Percentiles rank a stretch among this genome's conserved stretches.
phyloP scores from a whole-genome alignment of 2,329 filamentous ascomycete species.

The Fusarium sp. region DNA sequence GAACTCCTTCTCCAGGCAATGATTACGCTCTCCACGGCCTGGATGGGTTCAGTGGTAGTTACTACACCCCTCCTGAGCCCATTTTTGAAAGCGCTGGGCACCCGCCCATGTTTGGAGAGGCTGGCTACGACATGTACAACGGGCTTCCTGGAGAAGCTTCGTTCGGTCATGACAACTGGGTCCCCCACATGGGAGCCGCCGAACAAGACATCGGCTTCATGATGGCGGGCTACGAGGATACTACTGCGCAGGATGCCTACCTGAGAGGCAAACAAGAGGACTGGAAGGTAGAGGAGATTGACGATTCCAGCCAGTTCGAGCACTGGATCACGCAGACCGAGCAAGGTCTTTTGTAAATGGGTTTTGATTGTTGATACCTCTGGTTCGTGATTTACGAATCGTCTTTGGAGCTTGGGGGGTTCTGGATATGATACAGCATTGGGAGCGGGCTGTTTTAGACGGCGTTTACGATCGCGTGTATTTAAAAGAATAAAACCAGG shows the following conservation, averaged over 20 bases:
- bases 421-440: constrained; percentile 15
- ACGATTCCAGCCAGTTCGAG: constrained; percentile 47
- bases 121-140: constrained; percentile 23
- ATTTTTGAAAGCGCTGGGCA: constrained; percentile 10
- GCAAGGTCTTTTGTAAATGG: constrained; percentile 30
- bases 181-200: constrained; percentile 8
- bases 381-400: neutral
- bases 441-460: constrained; percentile 31
- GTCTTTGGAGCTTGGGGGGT: constrained; percentile 2
- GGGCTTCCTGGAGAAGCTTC: constrained; percentile 17
- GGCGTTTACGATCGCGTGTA: constrained; percentile 12
- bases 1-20: constrained; percentile 37
- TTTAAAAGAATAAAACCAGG: neutral
- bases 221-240: constrained; percentile 22
- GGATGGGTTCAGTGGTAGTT: constrained; percentile 22
- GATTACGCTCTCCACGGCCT: constrained; percentile 30
- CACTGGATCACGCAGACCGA: constrained; percentile 49
- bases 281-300: constrained; percentile 52
- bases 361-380: neutral
- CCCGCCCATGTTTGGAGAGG: constrained; percentile 15
- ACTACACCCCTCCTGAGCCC: constrained; percentile 19
- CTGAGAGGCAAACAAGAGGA: constrained; percentile 49
- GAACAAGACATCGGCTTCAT: constrained; percentile 21
- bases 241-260: constrained; percentile 44
- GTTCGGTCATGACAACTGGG: constrained; percentile 30